Conservation (phyloP, 176 grass and related monocot species). For the Tuctoria greenei region DNA sequence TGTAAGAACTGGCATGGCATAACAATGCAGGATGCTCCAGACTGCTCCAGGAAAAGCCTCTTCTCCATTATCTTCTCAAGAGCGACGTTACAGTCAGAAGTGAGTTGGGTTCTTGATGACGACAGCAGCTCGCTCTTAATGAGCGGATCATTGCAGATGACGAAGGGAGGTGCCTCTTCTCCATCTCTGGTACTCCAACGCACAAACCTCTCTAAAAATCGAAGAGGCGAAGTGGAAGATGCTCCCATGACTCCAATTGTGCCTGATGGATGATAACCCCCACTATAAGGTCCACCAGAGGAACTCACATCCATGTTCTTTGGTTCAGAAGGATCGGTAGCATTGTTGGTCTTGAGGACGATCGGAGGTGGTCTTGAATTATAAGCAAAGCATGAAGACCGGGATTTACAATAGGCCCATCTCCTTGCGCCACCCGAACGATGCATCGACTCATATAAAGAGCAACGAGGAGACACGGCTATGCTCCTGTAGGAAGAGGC, state of each 20-base stretch:
- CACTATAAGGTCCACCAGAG: slow-evolving; percentile 26
- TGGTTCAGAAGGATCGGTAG: slow-evolving; percentile 28
- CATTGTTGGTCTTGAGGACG: slow-evolving; percentile 38
- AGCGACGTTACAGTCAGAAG: slow-evolving; percentile 24
- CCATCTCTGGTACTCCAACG: slow-evolving; percentile 39
- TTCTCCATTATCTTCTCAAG: slow-evolving; percentile 57
- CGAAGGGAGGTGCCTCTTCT: slow-evolving; percentile 62
- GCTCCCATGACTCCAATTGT: slow-evolving; percentile 62
- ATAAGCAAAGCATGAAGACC: slow-evolving; percentile 37
- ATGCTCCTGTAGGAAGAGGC: slow-evolving; percentile 17
- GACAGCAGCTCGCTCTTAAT: slow-evolving; percentile 41
- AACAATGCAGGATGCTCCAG: slow-evolving; percentile 74
- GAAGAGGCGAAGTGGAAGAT: slow-evolving; percentile 49
- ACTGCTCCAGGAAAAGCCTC: slow-evolving; percentile 62
- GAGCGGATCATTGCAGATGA: slow-evolving; percentile 56
- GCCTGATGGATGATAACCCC: slow-evolving; percentile 30
- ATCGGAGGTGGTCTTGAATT: slow-evolving; percentile 41
- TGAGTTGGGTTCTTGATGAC: slow-evolving; percentile 13
- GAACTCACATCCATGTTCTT: slow-evolving; percentile 42
- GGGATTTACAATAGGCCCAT: slow-evolving; percentile 35
- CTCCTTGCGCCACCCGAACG: slow-evolving; percentile 22
- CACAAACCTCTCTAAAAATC: slow-evolving; percentile 75
- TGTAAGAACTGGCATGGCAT: slow-evolving; percentile 74
- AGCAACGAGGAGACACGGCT: slow-evolving; percentile 28
- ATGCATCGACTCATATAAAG: slow-evolving; percentile 13